Base-by-base conservation (phyloP, 2,329 filamentous ascomycete genomes). In the Taxawa tesnikishii region DNA sequence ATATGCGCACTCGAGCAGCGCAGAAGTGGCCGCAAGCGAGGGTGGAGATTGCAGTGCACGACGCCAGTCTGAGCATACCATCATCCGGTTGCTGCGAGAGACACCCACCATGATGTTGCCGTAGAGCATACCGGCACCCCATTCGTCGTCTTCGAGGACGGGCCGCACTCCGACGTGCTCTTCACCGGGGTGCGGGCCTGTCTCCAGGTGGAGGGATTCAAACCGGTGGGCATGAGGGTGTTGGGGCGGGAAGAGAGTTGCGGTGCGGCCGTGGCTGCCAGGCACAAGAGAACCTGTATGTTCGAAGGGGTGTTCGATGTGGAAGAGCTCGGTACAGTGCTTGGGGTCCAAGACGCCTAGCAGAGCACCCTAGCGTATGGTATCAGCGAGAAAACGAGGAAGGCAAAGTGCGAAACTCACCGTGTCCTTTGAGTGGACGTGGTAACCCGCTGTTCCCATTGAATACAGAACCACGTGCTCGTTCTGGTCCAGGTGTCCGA, bases 111-210 rank as follows among this genome's bases (percentile, higher is more conserved):
- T 59, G 14, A 60, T 41, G 13, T 58, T 42, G 2, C 55, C 58
- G 23, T 51, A 37, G 5, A 64, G 35, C 56, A 63, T 59, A 4
- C 61, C 62, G 3, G 62, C 60, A 12, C 62, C 62, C 61, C 62
- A 66, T 40, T 65, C 60, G 28, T 66, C 58, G 4, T 58, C 53
- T 2, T 48, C 45, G 3, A 46, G 35, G 4, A 43, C 36, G n/a
- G 25, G 43, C 28, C n/a, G 30, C 27, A 23, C 19, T 5, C 37
- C 32, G 8, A 33, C 38, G n/a, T 37, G 17, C 7, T 24, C 15
- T 11, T 29, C 28, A 8, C 26, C 29, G 5, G 40, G 40, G 28
- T 44, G 34, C 4, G 37, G 33, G 5, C 47, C 45, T 5, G 21
- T 28, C 12, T 41, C 15, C 4, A 50, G 31, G 12, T 40, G 30